Conservation (phyloP, 192 early-diverging fungal genomes). For the Entomortierella beljakovae region DNA sequence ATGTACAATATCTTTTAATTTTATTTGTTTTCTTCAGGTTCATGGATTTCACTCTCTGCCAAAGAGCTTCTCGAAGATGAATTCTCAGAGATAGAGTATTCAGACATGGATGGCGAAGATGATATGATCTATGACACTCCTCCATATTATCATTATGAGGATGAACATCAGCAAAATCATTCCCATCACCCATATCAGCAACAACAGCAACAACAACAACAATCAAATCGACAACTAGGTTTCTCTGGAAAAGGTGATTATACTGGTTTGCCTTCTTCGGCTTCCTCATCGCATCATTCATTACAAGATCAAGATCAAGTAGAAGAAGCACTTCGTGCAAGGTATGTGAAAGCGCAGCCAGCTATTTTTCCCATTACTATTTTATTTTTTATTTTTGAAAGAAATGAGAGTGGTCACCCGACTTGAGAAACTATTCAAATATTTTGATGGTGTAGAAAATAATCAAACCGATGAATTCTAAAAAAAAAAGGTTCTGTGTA, state of each 20-base stretch:
- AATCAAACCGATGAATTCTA: not conserved
- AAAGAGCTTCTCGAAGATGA: constrained; percentile 51
- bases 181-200: constrained; percentile 17
- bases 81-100: constrained; percentile 53
- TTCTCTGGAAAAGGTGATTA: constrained; percentile 41
- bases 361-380: not conserved
- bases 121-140: constrained; percentile 53
- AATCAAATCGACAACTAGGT: constrained; percentile 10
- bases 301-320: constrained; percentile 53
- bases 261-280: constrained; percentile 9
- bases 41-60: constrained; percentile 46
- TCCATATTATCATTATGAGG: constrained; percentile 45
- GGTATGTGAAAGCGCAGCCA: constrained; percentile 6
- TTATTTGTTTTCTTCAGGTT: constrained; percentile 13
- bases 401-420: not conserved
- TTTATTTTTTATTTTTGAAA: not conserved
- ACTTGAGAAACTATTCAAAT: not conserved
- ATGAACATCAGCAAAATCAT: constrained; percentile 18
- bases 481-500: constrained; percentile 13
- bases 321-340: constrained; percentile 50
- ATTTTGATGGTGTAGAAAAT: not conserved
- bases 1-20: not conserved
- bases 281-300: constrained; percentile 29
- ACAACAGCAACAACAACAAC: constrained; percentile 7
- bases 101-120: constrained; percentile 52